Percentiles rank a stretch among this genome's conserved stretches.
Conservation (phyloP, 371 early-diverging fungal species). For the Rhizopus microsporus region DNA sequence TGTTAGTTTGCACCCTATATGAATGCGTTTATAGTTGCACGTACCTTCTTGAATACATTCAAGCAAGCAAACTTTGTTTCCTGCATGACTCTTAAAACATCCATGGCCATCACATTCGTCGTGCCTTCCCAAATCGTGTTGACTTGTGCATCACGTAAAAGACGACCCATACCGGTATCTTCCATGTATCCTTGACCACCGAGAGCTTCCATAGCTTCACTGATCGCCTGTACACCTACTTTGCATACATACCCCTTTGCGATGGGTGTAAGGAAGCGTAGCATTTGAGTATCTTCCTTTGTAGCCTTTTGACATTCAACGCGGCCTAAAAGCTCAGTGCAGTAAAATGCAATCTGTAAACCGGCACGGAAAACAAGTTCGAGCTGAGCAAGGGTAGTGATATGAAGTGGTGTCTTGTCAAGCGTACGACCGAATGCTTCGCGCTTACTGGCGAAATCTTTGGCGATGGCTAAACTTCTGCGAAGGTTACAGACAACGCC, state of each 20-base stretch:
- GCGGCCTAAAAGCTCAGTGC: slow-evolving; percentile 56
- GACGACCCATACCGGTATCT: slow-evolving; percentile 61
- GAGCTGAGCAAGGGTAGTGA: slow-evolving; percentile 56
- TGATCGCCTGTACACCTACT: slow-evolving; percentile 44
- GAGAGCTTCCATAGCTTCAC: slow-evolving; percentile 66
- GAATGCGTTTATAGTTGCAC: too few relatives aligned
- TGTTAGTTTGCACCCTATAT: not conserved
- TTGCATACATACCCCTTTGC: slow-evolving; percentile 63
- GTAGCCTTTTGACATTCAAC: slow-evolving; percentile 35
- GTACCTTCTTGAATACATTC: slow-evolving; percentile 40
- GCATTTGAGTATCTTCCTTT: slow-evolving; percentile 38
- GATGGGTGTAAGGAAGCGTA: slow-evolving; percentile 69
- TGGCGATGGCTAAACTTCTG: slow-evolving; percentile 53
- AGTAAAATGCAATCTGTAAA: slow-evolving; percentile 59
- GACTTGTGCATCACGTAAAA: slow-evolving; percentile 65
- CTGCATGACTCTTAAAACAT: slow-evolving; percentile 62
- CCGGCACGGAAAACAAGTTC: slow-evolving; percentile 55
- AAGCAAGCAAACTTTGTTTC: slow-evolving; percentile 49
- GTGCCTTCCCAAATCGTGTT: slow-evolving; percentile 76
- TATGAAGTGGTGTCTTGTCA: slow-evolving; percentile 57
- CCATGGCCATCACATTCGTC: slow-evolving; percentile 66
- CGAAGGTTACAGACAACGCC: slow-evolving; percentile 51
- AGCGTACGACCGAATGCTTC: slow-evolving; percentile 27
- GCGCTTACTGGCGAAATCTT: slow-evolving; percentile 63
- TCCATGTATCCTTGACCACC: slow-evolving; percentile 80